phyloP scores from a whole-genome alignment of 2,329 filamentous ascomycete genomes.

The Decorospora gaudefroyi region DNA sequence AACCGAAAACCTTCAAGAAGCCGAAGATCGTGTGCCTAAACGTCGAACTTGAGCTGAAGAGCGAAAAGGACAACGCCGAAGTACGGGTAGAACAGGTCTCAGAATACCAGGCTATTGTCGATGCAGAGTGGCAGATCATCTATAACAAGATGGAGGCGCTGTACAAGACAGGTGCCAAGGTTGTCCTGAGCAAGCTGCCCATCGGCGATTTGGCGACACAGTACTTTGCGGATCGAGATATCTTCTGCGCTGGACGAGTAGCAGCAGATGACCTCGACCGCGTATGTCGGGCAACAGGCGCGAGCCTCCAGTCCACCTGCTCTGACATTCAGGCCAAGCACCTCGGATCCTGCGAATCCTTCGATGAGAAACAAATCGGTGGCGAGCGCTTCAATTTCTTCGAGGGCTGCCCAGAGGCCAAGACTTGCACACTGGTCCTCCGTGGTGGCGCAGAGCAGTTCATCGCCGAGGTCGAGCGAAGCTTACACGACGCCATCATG shows the following conservation, averaged over 20 bases:
- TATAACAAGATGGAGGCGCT: constrained; percentile 98
- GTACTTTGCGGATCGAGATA: constrained; percentile 94
- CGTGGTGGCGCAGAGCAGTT: constrained; percentile 98
- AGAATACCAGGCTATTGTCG: constrained; percentile 98
- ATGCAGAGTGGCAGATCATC: constrained; percentile 99
- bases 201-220: constrained; percentile 98
- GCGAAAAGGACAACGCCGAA: constrained; percentile 98
- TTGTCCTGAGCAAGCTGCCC: constrained; percentile 94
- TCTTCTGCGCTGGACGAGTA: constrained; percentile 97
- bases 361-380: constrained; percentile 96
- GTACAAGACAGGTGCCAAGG: constrained; percentile 92
- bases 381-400: constrained; percentile 99
- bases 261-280: constrained; percentile 91
- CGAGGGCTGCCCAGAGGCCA: constrained; percentile 90
- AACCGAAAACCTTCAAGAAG: constrained; percentile 91
- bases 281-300: constrained; percentile 91
- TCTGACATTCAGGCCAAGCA: constrained; percentile 89
- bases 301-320: constrained; percentile 91
- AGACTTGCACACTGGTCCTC: constrained; percentile 94
- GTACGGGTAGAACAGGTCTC: constrained; percentile 97
- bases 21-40: constrained; percentile 98
- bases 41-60: constrained; percentile 97
- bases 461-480: constrained; percentile 97
- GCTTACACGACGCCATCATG: constrained; percentile 98
- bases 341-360: constrained; percentile 84